Evolutionary conservation across 2,329 filamentous ascomycete genomes (phyloP).

Genomic region (Talaromyces sp.): DNA sequence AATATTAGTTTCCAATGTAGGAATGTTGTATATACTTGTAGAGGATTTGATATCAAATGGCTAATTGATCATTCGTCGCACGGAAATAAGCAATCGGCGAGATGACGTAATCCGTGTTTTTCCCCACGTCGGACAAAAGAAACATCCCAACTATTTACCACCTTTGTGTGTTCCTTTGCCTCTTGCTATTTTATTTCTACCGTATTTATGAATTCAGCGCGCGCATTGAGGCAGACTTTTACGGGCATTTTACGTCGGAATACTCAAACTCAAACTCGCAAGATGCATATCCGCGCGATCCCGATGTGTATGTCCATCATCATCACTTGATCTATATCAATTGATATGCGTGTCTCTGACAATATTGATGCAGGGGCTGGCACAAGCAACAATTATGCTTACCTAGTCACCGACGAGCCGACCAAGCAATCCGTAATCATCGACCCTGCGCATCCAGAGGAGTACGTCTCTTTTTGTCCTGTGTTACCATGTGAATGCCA

Average conservation of each 20-base stretch:
- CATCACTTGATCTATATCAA: not conserved
- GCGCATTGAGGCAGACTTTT: not conserved
- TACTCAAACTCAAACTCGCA: conserved; percentile 18
- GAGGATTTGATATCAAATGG: not conserved
- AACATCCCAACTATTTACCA: not conserved
- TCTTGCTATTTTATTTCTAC: not conserved
- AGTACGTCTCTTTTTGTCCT: conserved; percentile 30
- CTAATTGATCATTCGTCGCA: not conserved
- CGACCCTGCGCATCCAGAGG: conserved; percentile 47
- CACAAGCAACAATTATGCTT: conserved; percentile 49
- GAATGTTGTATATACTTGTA: not conserved
- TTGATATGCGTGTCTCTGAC: not conserved
- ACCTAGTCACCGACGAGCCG: conserved; percentile 46
- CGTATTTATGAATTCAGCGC: not conserved
- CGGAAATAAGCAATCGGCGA: not conserved
- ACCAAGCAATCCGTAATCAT: conserved; percentile 48
- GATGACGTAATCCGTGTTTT: not conserved
- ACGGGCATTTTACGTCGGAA: not conserved
- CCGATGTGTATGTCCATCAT: conserved; percentile 45
- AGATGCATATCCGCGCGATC: conserved; percentile 50
- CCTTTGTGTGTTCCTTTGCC: not conserved
- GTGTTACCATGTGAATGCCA: not conserved
- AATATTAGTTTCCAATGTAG: not conserved
- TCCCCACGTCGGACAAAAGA: not conserved
- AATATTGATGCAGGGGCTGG: conserved; percentile 24